phyloP scores from a whole-genome alignment of 2,329 filamentous ascomycete species.

The Magnaporthiopsis rhizophila region DNA sequence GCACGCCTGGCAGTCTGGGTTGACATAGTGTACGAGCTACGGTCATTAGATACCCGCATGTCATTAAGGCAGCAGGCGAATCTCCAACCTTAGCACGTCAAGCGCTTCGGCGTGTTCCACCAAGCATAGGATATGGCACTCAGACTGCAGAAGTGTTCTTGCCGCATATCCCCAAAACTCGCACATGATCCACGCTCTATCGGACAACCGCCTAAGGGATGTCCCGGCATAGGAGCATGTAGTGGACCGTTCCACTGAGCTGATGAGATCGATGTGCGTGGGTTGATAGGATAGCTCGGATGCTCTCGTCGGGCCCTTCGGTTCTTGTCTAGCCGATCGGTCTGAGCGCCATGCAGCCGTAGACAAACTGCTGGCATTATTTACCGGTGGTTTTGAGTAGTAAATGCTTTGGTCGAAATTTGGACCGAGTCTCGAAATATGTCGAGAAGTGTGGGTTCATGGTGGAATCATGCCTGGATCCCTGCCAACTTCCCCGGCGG shows the following conservation, averaged over 20 bases:
- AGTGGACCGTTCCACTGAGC: not conserved
- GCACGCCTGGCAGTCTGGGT: conserved; percentile 21
- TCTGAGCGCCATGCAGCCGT: not conserved
- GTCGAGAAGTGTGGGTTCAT: no score
- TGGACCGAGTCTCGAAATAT: no score
- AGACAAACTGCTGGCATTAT: no score
- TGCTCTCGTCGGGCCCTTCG: no score
- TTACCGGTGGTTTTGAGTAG: no score
- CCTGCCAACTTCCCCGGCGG: no score
- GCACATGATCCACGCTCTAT: not conserved
- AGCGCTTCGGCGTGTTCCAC: not conserved
- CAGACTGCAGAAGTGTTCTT: not conserved
- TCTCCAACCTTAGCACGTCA: conserved; percentile 14
- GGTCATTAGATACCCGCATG: no score
- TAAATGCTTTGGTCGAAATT: no score
- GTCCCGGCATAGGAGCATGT: not conserved
- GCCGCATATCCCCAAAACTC: not conserved
- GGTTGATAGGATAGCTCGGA: not conserved
- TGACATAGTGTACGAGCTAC: conserved; percentile 16
- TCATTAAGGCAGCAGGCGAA: no score
- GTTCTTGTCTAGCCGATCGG: not conserved
- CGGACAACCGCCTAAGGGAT: not conserved
- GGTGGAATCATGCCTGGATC: no score
- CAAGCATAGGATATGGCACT: not conserved
- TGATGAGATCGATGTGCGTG: not conserved